phyloP scores from a whole-genome alignment of 1,284 basidiomycete species.

The Phellopilus nigrolimitatus region DNA sequence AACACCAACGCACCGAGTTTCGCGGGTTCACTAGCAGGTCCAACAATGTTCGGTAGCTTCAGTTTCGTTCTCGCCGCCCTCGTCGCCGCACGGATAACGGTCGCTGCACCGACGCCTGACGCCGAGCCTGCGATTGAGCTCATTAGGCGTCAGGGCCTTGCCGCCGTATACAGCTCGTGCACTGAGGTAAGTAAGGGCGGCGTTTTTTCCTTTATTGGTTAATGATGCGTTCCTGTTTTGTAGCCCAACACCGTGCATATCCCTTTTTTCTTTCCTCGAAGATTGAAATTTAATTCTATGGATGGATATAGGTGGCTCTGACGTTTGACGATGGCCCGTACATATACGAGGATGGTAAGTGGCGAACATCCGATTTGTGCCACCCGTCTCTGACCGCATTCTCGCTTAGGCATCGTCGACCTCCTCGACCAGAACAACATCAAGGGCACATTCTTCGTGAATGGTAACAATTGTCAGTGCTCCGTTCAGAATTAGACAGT shows the following conservation, averaged over 20 bases:
- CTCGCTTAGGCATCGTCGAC: conserved; percentile 23
- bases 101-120: conserved; percentile 9
- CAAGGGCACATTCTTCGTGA: conserved; percentile 41
- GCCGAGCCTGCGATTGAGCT: conserved; percentile 17
- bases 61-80: neutral
- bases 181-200: conserved; percentile 4
- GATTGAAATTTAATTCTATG: neutral
- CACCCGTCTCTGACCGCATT: neutral
- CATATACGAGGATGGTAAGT: conserved; percentile 17
- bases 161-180: conserved; percentile 16
- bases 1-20: too few species aligned
- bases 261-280: neutral
- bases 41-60: conserved; percentile 8
- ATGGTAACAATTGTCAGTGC: conserved; percentile 18
- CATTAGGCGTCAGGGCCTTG: conserved; percentile 15
- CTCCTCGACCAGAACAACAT: conserved; percentile 27
- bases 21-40: neutral
- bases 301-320: conserved; percentile 13
- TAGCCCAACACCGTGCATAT: conserved; percentile 17
- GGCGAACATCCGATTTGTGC: neutral
- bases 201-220: neutral
- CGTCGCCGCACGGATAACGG: conserved; percentile 6
- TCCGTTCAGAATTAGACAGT: neutral
- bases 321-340: conserved; percentile 21
- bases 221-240: neutral